phyloP scores from a whole-genome alignment of 2,329 filamentous ascomycete species.

The Colletotrichum somersetense region DNA sequence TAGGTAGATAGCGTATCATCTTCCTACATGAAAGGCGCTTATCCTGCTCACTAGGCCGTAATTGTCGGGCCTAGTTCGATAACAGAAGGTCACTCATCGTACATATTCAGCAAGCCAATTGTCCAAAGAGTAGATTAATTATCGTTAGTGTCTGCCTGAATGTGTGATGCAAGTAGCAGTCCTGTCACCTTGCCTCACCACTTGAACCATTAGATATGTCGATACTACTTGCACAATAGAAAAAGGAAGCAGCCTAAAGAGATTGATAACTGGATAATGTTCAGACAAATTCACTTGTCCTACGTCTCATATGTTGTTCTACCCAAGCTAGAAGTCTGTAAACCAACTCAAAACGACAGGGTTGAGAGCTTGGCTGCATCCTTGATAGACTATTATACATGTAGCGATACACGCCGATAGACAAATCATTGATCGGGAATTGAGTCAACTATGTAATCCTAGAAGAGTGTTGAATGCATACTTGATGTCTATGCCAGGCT shows the following conservation, averaged over 20 bases:
- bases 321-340: background rate
- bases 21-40: slow-evolving; percentile 1
- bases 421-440: background rate
- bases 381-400: background rate
- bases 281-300: background rate
- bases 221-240: background rate
- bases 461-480: background rate
- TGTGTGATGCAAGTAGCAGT: background rate
- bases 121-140: background rate
- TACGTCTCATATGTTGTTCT: background rate
- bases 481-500: background rate
- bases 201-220: background rate
- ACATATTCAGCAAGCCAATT: background rate
- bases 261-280: too few relatives aligned
- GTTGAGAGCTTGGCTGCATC: background rate
- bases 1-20: slow-evolving; percentile 16
- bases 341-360: background rate
- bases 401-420: background rate
- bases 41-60: background rate
- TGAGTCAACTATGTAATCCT: background rate
- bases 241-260: background rate
- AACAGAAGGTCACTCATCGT: slow-evolving; percentile 1
- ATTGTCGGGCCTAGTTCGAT: slow-evolving; percentile 4
- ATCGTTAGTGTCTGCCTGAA: background rate
- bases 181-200: background rate